phyloP scores from a whole-genome alignment of 1,139 yeast genomes.

The Saccharomyces hybrid region DNA sequence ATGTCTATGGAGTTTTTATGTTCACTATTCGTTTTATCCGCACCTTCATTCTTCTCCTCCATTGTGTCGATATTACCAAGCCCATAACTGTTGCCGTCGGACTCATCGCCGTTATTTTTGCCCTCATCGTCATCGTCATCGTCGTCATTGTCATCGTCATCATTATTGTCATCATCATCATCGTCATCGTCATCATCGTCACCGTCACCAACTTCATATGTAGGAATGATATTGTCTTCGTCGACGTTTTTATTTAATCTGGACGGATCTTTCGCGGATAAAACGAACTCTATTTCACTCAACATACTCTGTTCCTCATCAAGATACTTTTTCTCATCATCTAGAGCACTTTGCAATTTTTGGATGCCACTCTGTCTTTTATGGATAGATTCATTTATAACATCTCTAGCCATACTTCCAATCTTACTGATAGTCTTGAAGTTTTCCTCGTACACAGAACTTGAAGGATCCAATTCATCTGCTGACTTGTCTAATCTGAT shows the following conservation, averaged over 20 bases:
- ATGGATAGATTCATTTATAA: slow-evolving; percentile 16
- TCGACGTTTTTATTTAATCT: slow-evolving; percentile 7
- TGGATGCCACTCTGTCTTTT: slow-evolving; percentile 15
- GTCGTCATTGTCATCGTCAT: slow-evolving; percentile 8
- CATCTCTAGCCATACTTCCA: slow-evolving; percentile 22
- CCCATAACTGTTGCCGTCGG: not conserved
- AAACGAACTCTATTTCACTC: slow-evolving; percentile 24
- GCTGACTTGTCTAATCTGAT: slow-evolving; percentile 26
- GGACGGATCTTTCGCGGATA: slow-evolving; percentile 24
- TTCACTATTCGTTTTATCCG: not conserved
- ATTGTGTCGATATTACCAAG: not conserved
- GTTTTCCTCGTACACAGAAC: slow-evolving; percentile 27
- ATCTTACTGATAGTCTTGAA: slow-evolving; percentile 24
- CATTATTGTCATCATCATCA: too few species aligned
- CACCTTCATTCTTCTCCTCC: not conserved
- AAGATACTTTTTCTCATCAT: slow-evolving; percentile 17
- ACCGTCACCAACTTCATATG: slow-evolving; percentile 23
- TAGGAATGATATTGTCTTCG: slow-evolving; percentile 21
- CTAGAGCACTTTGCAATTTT: slow-evolving; percentile 15
- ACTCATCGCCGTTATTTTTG: not conserved
- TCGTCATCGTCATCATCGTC: slow-evolving; percentile 17
- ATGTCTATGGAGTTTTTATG: not conserved
- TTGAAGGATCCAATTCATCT: slow-evolving; percentile 24
- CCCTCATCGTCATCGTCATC: slow-evolving; percentile 7
- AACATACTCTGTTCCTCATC: slow-evolving; percentile 21